These are phyloP conservation scores for Didymella keratinophila DNA, from an alignment of 2,329 filamentous ascomycete species.

Conservation along the genomic window DNA sequence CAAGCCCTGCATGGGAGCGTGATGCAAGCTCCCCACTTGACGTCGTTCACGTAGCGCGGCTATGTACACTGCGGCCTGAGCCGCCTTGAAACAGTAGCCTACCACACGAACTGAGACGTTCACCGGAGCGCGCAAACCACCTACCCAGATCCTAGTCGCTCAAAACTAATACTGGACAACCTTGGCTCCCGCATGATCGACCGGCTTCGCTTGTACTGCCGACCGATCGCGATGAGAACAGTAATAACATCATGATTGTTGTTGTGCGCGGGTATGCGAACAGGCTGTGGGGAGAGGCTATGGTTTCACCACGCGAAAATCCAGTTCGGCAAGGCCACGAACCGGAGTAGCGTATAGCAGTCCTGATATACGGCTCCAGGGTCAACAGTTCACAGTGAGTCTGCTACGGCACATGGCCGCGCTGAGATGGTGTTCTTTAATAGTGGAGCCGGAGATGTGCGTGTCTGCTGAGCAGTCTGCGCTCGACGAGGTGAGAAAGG, in stretches of 20 bases:
- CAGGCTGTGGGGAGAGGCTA: background rate
- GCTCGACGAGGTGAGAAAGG: background rate
- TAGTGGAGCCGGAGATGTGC: background rate
- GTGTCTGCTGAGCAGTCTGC: background rate
- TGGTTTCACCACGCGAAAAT: background rate
- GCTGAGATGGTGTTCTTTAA: background rate
- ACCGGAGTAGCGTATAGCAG: background rate
- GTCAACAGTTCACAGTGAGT: background rate
- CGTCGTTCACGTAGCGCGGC: conserved; percentile 14
- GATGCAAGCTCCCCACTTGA: background rate
- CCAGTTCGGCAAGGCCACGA: background rate
- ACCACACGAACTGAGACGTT: conserved; percentile 1
- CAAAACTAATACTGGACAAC: background rate
- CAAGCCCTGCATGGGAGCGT: background rate
- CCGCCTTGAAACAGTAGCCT: conserved; percentile 15
- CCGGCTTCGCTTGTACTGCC: background rate
- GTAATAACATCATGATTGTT: background rate
- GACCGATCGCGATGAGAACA: background rate
- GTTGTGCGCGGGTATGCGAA: background rate
- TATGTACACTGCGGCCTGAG: conserved; percentile 1
- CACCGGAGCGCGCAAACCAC: conserved; percentile 1
- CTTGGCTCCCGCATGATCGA: background rate
- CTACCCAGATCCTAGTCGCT: background rate
- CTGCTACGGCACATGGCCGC: background rate
- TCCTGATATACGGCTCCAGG: background rate